Evolutionary conservation across 2,329 filamentous ascomycete species (phyloP).

Genomic region (Verticillium zaregamsianum): DNA sequence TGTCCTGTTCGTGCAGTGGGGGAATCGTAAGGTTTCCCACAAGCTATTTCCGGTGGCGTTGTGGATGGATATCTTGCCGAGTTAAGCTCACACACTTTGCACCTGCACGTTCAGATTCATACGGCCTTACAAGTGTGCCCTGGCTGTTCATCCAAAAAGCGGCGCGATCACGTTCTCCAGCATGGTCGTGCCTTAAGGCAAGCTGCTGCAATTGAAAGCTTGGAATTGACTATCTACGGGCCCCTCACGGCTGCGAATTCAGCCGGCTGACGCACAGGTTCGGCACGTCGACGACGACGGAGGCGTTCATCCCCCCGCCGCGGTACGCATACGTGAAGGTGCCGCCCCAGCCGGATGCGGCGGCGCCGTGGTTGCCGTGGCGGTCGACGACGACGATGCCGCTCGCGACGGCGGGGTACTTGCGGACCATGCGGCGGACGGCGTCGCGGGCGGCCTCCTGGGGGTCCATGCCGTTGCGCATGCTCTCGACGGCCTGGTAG

Average conservation of each 20-base stretch:
- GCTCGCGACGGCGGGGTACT: slow-evolving; percentile 40
- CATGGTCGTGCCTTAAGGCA: too few species aligned
- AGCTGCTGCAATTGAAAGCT: too few species aligned
- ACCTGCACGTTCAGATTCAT: too few species aligned
- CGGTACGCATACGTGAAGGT: slow-evolving; percentile 50
- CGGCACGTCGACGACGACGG: slow-evolving; percentile 37
- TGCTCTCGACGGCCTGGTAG: slow-evolving; percentile 52
- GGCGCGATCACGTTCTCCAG: too few species aligned
- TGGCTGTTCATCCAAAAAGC: too few species aligned
- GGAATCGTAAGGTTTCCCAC: too few species aligned
- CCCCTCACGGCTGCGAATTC: not conserved
- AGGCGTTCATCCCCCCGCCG: slow-evolving; percentile 40
- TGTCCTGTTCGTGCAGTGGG: too few species aligned
- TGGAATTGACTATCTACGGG: not conserved
- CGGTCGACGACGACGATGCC: slow-evolving; percentile 48
- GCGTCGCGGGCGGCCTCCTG: slow-evolving; percentile 45
- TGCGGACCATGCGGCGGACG: slow-evolving; percentile 42
- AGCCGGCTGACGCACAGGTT: slow-evolving; percentile 5
- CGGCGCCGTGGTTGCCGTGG: slow-evolving; percentile 44
- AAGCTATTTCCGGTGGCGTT: too few species aligned
- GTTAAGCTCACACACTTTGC: too few species aligned
- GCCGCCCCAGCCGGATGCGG: slow-evolving; percentile 43
- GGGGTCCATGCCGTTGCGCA: slow-evolving; percentile 44
- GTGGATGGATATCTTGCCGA: too few species aligned
- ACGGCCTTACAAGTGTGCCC: too few species aligned